Base-by-base conservation (phyloP, 768 basidiomycete genomes). In the Mrakia gelida region DNA sequence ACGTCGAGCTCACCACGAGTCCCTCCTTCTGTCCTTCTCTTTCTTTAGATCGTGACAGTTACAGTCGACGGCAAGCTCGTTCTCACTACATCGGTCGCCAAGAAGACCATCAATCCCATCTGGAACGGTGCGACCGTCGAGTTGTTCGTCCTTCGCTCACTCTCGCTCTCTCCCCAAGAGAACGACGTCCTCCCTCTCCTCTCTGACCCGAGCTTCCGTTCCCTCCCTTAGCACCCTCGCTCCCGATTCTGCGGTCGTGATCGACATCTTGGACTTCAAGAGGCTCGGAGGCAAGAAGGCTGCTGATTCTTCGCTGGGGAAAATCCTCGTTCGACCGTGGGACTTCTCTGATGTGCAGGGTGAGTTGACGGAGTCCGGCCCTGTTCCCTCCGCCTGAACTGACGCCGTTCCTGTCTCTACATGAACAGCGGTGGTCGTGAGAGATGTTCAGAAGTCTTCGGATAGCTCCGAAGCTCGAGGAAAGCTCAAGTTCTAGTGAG, bases 61-160 rank as follows among this genome's bases (percentile, higher is more conserved):
- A 98, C 95, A n/a, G 95, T 98, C 62, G 96, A 98, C 81, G 94
- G 94, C 8, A 94, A 97, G 84, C 95, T 98, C 85, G 98, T 95
- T 0, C 92, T 94, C 81, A 96, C 96, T 0, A 98, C 95, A 23
- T 93, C 92, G 76, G 96, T 96, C 43, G 97, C 98, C 82, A 98
- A 94, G 88, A 95, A 93, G 86, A 94, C 93, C 0, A 85, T 95
- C 65, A 95, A 94, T 85, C 92, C 95, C 0, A 95, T 95, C 85
- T 97, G 95, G 95, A 96, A 93, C 83, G 96, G 98, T 45, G 45
- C 45, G 86, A 92, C 92, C 83, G 98, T 98, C 85, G 96, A 98
- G 83, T 92, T 99, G 95, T 96, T 80, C 82, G 92, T 84, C 18
- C 54, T 21, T 56, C 54, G 2, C 54, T 56, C n/a, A n/a, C n/a